Evolutionary conservation across 2,329 filamentous ascomycete genomes (phyloP).

Genomic region (Scolecobasidium constrictum): DNA sequence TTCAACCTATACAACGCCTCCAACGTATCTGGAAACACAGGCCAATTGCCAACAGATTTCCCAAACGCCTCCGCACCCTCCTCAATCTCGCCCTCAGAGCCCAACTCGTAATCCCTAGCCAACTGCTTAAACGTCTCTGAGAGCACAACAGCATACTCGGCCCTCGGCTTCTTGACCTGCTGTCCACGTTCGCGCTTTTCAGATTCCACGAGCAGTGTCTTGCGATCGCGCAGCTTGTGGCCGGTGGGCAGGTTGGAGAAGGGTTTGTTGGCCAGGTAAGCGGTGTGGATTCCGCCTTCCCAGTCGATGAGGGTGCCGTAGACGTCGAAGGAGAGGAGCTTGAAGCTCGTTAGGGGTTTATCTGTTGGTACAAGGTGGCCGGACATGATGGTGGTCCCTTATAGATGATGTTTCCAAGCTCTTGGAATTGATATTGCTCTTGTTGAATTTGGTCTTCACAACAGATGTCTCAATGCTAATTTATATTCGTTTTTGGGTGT

Average conservation of each 20-base stretch:
- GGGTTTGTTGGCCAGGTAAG: conserved; percentile 38
- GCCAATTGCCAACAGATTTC: conserved; percentile 41
- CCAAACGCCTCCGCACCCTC: conserved; percentile 32
- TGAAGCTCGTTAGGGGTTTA: conserved; percentile 14
- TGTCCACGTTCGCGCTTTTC: conserved; percentile 21
- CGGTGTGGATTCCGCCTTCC: conserved; percentile 52
- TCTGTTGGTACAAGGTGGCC: conserved; percentile 4
- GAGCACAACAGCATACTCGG: conserved; percentile 52
- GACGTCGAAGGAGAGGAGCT: conserved; percentile 38
- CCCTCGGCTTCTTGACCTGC: conserved; percentile 42
- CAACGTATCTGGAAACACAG: conserved; percentile 47
- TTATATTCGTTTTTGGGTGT: no score
- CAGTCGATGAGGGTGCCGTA: conserved; percentile 31
- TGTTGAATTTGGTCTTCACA: no score
- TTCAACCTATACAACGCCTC: conserved; percentile 39
- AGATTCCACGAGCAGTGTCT: conserved; percentile 13
- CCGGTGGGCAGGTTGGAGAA: conserved; percentile 25
- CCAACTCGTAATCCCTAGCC: conserved; percentile 33
- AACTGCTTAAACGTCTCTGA: conserved; percentile 33
- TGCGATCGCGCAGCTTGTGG: conserved; percentile 28
- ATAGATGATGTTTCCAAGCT: no score
- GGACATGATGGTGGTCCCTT: conserved; percentile 1
- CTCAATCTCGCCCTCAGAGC: conserved; percentile 9
- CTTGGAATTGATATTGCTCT: no score
- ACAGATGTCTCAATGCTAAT: no score